phyloP scores from a whole-genome alignment of 2,329 filamentous ascomycete genomes.

The Claviceps sp. region DNA sequence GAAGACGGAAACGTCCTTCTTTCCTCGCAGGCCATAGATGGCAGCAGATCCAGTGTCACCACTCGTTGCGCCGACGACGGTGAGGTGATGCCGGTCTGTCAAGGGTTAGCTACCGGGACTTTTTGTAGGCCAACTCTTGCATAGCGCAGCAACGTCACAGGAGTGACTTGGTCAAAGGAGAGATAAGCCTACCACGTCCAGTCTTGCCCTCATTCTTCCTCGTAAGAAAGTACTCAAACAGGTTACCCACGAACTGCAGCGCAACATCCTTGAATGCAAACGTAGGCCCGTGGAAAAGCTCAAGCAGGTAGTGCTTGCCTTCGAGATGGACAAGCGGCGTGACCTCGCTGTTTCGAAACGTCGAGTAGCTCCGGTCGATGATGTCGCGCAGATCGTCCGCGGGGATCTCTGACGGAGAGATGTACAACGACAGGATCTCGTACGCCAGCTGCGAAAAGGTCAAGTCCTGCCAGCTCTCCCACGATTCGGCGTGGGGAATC shows the following conservation, averaged over 20 bases:
- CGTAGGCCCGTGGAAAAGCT: conserved; percentile 92
- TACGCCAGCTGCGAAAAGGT: conserved; percentile 73
- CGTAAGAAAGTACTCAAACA: conserved; percentile 80
- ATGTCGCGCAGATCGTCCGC: conserved; percentile 67
- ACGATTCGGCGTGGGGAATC: conserved; percentile 38
- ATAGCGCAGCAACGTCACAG: not conserved
- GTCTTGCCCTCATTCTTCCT: conserved; percentile 58
- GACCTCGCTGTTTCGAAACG: conserved; percentile 68
- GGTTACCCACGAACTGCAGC: conserved; percentile 87
- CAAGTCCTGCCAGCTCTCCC: conserved; percentile 56
- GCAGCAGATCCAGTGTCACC: conserved; percentile 88
- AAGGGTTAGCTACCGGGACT: conserved; percentile 9
- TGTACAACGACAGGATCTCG: conserved; percentile 77
- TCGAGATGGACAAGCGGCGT: conserved; percentile 65
- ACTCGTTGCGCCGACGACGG: conserved; percentile 75
- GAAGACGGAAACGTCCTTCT: conserved; percentile 94
- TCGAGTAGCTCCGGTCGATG: conserved; percentile 74
- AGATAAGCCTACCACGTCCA: conserved; percentile 30
- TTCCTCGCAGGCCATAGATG: conserved; percentile 87
- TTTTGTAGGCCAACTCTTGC: not conserved
- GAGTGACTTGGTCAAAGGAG: not conserved
- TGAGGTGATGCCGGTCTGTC: conserved; percentile 62
- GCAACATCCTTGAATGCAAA: conserved; percentile 97
- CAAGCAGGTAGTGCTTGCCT: conserved; percentile 73
- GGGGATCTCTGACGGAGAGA: conserved; percentile 73